Evolutionary conservation across 345 rosid genomes (phyloP), one percentile per base, ranked within the genome.

Genomic region (Triadica sebifera): DNA sequence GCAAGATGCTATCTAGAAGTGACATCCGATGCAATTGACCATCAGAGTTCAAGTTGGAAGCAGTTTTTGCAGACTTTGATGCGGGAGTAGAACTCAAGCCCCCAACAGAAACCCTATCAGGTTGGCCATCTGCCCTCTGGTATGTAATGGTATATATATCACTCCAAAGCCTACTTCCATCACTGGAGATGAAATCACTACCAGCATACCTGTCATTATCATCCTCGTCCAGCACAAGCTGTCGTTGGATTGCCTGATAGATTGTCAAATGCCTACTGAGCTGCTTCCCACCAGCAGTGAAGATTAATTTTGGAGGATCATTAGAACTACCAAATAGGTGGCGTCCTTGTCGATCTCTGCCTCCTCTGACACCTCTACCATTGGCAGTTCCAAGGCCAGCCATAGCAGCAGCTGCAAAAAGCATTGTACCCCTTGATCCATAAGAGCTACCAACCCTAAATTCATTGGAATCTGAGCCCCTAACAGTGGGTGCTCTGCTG

Each of bases 321-420:
- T 77, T 89, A 46, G 90, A 84, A 78, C 89, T 84, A 59, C 94
- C 88, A 57, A 82, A 81, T 20, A 86, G 70, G 53, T 87, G 87
- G 24, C 90, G 93, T 74, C 98, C 98, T 49, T 88, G 99, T 53
- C 92, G 87, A 81, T 95, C 98, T 81, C 97, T 85, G 73, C 93
- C 90, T 74, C 94, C 97, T 75, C 99, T 87, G 74, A 91, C 78
- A 82, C 98, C 99, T 86, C 97, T 89, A 75, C 93, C 93, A 80
- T 90, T 89, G 69, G 91, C 86, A 83, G 95, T 86, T 75, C 97
- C 95, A 79, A 93, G 90, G 70, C 99, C 99, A 80, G 97, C 96
- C 98, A 93, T 93, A 8, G 99, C 93, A 46, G 97, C 98, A 66
- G 99, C 97, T 60, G 97, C 99, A 83, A 93, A 96, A 50, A 97